Base-by-base conservation (phyloP, 352 stramenopile genomes). In the Globisporangium echinulatum region DNA sequence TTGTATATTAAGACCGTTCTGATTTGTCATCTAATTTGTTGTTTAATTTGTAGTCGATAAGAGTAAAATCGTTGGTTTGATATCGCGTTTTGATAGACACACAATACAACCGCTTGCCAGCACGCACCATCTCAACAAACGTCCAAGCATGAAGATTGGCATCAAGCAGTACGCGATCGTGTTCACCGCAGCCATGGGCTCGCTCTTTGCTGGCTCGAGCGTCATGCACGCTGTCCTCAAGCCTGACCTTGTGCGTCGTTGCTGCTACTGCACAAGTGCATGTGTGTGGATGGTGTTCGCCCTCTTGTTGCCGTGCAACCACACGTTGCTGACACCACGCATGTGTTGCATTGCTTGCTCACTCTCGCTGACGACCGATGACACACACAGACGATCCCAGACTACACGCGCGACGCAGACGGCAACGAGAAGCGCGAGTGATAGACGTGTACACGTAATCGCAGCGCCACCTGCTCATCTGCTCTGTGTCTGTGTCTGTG, bases 211-310 rank as follows among this genome's bases (percentile, higher is more conserved):
- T 7, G 85, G 85, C 39, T 94, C 85, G 39, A 88, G 74, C 67
- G 74, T 80, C 67, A 94, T 94, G 82, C 85, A 94, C 66, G 72
- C 71, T 10, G 70, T 94, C 39, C 77, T 94, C 51, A 82, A 94
- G 62, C 85, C 85, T 4, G 85, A 94, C 46, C 64, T 94, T 49
- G 82, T 92, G 70, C 52, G 78, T 73, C 42, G 15, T 17, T 25
- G 14, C 4, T 50, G 15, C 15, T 25, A 25, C 19, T 25, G 19
- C 1, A 25, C 19, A 25, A 25, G 19, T 25, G 19, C 19, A 25
- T 25, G 19, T 25, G 19, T 25, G 19, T 25, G 19, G 19, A 25
- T 25, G 19, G 19, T 25, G 19, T 25, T 2, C 19, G 9, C 43
- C 14, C 11, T 7, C 7, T 14, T 6, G 3, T 25, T 33, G 47